Conservation (phyloP, 495 filamentous ascomycete species). For the Aspergillus homomorphus region DNA sequence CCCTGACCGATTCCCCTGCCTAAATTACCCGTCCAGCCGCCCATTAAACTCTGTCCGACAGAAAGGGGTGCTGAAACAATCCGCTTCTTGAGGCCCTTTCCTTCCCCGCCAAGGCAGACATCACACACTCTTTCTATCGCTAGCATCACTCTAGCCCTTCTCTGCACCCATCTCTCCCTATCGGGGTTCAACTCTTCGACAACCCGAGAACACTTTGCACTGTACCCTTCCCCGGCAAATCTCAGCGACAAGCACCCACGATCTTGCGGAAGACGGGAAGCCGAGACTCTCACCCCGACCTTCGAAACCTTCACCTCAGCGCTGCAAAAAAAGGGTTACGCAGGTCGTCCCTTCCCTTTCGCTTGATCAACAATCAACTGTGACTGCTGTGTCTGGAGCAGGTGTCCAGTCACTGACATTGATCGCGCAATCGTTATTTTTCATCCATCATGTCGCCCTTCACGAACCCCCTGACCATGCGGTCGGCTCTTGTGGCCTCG, state of each 20-base stretch:
- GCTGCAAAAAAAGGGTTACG: slow-evolving; percentile 36
- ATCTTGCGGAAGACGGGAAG: background rate
- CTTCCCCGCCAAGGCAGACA: slow-evolving; percentile 15
- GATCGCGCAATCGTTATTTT: slow-evolving; percentile 2
- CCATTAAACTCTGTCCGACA: slow-evolving; percentile 17
- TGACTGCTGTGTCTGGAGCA: slow-evolving; percentile 23
- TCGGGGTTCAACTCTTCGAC: background rate
- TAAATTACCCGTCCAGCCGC: slow-evolving; percentile 6
- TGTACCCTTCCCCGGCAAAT: background rate
- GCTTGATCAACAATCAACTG: slow-evolving; percentile 19
- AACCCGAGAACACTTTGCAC: background rate
- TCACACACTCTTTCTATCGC: slow-evolving; percentile 12
- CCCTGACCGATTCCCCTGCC: slow-evolving; percentile 5
- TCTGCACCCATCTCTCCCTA: background rate
- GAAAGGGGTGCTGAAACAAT: slow-evolving; percentile 25
- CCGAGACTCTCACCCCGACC: background rate
- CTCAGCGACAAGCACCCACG: background rate
- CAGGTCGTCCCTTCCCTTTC: slow-evolving; percentile 45
- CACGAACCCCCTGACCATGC: slow-evolving; percentile 26
- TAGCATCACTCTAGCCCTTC: slow-evolving; percentile 10
- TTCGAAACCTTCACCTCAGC: background rate
- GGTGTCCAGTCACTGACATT: slow-evolving; percentile 11
- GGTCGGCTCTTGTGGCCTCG: slow-evolving; percentile 27
- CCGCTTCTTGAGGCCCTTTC: slow-evolving; percentile 15
- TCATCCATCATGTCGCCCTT: background rate